Conservation (phyloP, 345 rosid genomes). For the Leavenworthia alabamica region DNA sequence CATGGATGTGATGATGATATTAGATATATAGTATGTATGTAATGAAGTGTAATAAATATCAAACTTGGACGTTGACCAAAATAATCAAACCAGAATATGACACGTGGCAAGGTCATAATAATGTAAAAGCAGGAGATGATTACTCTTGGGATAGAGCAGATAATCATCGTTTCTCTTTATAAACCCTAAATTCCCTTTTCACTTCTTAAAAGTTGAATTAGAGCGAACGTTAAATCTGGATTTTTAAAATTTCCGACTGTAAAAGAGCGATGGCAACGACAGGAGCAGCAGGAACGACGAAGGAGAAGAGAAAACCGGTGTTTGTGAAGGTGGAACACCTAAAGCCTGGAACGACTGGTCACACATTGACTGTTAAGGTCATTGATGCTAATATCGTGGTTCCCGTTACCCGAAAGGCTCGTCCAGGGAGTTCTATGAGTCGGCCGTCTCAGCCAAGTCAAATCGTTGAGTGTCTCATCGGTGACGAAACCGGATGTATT, state of each 20-base stretch:
- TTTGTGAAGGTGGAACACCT: constrained; percentile 60
- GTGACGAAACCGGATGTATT: constrained; percentile 69
- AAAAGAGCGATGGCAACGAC: constrained; percentile 24
- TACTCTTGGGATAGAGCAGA: constrained; percentile 12
- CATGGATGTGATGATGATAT: background rate
- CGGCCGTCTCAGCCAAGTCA: constrained; percentile 51
- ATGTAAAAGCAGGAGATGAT: constrained; percentile 18
- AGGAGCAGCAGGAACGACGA: constrained; percentile 23
- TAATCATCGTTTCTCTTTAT: constrained; percentile 16
- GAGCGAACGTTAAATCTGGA: constrained; percentile 15
- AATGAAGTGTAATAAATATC: background rate
- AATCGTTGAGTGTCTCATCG: constrained; percentile 74
- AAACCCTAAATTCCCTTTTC: constrained; percentile 20
- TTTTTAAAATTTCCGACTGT: background rate
- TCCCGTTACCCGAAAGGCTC: constrained; percentile 41
- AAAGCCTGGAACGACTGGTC: constrained; percentile 67
- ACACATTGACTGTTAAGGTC: constrained; percentile 57
- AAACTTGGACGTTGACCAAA: background rate
- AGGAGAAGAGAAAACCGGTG: constrained; percentile 57
- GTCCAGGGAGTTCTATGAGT: constrained; percentile 40
- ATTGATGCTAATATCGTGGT: constrained; percentile 42
- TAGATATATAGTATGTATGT: background rate
- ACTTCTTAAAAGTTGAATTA: background rate
- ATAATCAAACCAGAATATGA: background rate
- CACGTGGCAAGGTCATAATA: constrained; percentile 12